Conservation (phyloP, 148 eudicot species). For the Simmondsia chinensis region DNA sequence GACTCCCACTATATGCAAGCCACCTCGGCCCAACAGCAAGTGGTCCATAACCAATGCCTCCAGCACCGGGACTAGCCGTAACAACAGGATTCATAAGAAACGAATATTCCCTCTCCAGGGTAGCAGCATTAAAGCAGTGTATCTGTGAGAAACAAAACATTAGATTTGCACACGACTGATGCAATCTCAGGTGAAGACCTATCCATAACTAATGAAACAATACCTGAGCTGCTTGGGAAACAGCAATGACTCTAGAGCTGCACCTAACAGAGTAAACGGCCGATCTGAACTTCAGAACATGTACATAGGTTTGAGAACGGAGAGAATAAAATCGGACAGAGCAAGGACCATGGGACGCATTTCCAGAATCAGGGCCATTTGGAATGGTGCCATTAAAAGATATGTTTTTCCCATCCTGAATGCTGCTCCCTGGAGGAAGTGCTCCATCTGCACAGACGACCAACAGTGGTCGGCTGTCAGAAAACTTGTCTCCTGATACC, state of each 20-base stretch:
- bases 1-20: slow-evolving; percentile 83
- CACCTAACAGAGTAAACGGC: slow-evolving; percentile 63
- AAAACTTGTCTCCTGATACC: slow-evolving; percentile 31
- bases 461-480: slow-evolving; percentile 54
- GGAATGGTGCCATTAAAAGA: slow-evolving; percentile 25
- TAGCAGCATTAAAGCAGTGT: slow-evolving; percentile 72
- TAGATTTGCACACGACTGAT: neutral
- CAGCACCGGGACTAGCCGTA: slow-evolving; percentile 31
- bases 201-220: neutral
- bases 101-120: slow-evolving; percentile 66
- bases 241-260: slow-evolving; percentile 66
- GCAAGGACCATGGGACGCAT: slow-evolving; percentile 35
- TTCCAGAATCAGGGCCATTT: slow-evolving; percentile 23
- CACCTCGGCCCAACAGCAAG: slow-evolving; percentile 90
- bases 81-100: slow-evolving; percentile 67
- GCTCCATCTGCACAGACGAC: slow-evolving; percentile 56
- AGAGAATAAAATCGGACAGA: slow-evolving; percentile 70
- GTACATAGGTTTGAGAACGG: slow-evolving; percentile 48
- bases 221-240: slow-evolving; percentile 82
- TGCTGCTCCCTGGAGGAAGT: no score
- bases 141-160: slow-evolving; percentile 32
- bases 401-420: slow-evolving; percentile 20
- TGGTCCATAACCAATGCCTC: slow-evolving; percentile 69
- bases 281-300: slow-evolving; percentile 57
- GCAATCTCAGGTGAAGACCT: neutral